These are phyloP conservation scores for Coprinopsis cinerea DNA, from an alignment of 768 basidiomycete species.

Conservation along the genomic window DNA sequence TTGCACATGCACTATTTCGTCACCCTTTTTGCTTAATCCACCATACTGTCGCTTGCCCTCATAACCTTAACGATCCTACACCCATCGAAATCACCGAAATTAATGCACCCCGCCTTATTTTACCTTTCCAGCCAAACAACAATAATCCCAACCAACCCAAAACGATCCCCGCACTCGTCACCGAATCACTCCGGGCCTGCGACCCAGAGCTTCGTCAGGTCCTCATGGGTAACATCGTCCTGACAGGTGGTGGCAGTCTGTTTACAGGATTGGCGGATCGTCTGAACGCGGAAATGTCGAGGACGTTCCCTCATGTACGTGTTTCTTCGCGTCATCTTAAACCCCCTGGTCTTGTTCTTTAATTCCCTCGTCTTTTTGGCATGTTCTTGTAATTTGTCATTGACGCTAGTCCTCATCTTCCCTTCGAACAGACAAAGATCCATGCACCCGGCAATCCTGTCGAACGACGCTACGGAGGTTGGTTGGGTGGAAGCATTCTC, in stretches of 20 bases:
- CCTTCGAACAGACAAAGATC: constrained; percentile 63
- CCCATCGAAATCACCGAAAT: too few relatives aligned
- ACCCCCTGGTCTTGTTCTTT: too few relatives aligned
- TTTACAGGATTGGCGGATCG: constrained; percentile 85
- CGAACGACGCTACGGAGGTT: constrained; percentile 87
- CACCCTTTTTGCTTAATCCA: neutral
- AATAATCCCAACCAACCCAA: constrained; percentile 69
- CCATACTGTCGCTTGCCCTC: neutral
- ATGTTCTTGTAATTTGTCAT: neutral
- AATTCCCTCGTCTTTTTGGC: too few relatives aligned
- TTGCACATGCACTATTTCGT: neutral
- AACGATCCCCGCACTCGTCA: constrained; percentile 70
- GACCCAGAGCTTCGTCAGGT: constrained; percentile 90
- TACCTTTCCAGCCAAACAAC: constrained; percentile 7
- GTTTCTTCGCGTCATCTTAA: neutral
- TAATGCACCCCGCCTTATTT: too few relatives aligned
- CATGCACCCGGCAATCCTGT: constrained; percentile 87
- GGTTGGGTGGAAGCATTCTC: constrained; percentile 94
- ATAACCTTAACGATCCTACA: neutral
- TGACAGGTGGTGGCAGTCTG: constrained; percentile 90
- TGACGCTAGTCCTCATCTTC: neutral
- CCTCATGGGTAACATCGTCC: constrained; percentile 87
- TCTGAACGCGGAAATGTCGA: constrained; percentile 65
- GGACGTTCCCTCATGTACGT: constrained; percentile 76
- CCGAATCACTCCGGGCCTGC: constrained; percentile 72